Percentiles rank a stretch among this genome's conserved stretches.
phyloP scores from a whole-genome alignment of 768 basidiomycete species.

The Cubamyces lactineus region DNA sequence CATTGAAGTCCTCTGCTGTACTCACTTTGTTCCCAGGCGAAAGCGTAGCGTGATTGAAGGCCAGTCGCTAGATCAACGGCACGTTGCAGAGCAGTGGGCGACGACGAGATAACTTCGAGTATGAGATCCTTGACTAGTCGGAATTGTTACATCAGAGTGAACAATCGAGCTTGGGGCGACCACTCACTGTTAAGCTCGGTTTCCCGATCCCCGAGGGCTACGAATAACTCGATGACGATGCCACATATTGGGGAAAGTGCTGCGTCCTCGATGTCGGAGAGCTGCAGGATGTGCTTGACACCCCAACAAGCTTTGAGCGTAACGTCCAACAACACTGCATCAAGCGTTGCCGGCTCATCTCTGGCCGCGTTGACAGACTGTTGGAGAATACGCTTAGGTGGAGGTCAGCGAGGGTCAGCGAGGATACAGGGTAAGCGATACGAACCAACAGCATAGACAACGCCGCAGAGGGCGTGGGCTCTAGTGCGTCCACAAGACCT shows the following conservation, averaged over 20 bases:
- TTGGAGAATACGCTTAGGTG: conserved; percentile 1
- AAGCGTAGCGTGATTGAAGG: neutral
- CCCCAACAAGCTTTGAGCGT: conserved; percentile 18
- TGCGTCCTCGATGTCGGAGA: neutral
- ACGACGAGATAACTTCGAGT: conserved; percentile 9
- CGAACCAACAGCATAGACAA: conserved; percentile 24
- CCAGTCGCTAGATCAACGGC: conserved; percentile 3
- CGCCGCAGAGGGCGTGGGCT: conserved; percentile 12
- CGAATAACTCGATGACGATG: conserved; percentile 18
- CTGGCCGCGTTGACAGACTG: neutral
- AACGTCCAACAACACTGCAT: neutral
- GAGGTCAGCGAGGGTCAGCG: neutral
- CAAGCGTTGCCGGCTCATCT: neutral
- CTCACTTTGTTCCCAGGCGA: conserved; percentile 26
- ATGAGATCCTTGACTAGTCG: conserved; percentile 27
- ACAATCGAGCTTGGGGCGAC: neutral
- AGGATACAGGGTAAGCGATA: neutral
- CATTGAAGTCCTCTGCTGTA: neutral
- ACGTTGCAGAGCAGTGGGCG: neutral
- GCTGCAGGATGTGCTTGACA: conserved; percentile 7
- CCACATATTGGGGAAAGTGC: neutral
- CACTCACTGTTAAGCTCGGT: conserved; percentile 19
- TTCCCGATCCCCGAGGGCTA: conserved; percentile 10
- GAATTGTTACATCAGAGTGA: neutral
- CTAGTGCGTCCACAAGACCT: conserved; percentile 13